Evolutionary conservation across 257 asterid genomes (phyloP), one percentile per base, ranked within the genome.

Genomic region (Rehmannia glutinosa): DNA sequence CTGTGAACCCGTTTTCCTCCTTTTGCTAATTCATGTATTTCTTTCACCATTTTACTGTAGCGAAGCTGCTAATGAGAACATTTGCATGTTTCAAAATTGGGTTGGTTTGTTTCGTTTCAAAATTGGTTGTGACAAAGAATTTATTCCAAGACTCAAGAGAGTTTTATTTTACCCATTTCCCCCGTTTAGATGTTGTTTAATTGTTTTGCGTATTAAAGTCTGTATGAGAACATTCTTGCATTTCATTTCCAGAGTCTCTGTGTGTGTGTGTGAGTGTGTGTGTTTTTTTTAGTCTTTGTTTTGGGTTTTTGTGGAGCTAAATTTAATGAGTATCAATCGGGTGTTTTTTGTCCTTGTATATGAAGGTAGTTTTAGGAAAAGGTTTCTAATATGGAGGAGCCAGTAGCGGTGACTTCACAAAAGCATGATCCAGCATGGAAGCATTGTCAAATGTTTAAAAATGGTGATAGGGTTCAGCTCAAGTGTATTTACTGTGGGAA

Each of bases 391-490:
- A 78, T 84, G 87, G 97, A 90, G 86, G 96, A 93, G 80, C 88
- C 80, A n/a, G 84, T 90, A 25, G 84, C 97, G 0, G 93, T 90
- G 53, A 88, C 91, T 51, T 81, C 97, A 12, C 97, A 86, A 59
- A 91, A 94, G 78, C 97, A 90, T 62, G 99, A 94, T 50, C 99
- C 99, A 1, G 97, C 99, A 9, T 94, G 99, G 99, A 88, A 87
- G 69, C 99, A 94, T 72, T 91, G 97, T 67, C 84, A 91, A 70
- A 88, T 94, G 99, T 88, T 75, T 35, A 91, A 87, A 77, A 87
- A 71, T 83, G 99, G 96, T 1, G 89, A 86, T 32, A 86, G 74
- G 77, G 86, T 87, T 41, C 97, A 91, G 62, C 94, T 94, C 6
- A 91, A 91, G 80, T 91, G 97, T 75, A 55, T 86, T 27, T 94